Percentiles rank a stretch among this genome's conserved stretches.
Evolutionary conservation across 768 basidiomycete species (phyloP).

Genomic region (Suillus subaureus): DNA sequence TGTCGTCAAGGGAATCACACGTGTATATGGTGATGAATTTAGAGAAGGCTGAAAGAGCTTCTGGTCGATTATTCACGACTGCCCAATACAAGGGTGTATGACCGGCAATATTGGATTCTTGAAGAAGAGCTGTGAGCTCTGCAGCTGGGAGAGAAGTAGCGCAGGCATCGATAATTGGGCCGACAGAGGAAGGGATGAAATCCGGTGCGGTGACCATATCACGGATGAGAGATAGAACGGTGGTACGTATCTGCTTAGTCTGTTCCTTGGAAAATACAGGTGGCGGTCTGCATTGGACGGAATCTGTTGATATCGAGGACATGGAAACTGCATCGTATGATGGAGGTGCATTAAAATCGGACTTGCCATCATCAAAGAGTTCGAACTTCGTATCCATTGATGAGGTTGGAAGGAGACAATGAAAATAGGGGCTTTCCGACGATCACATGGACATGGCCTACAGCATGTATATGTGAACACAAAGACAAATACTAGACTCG

Average conservation of each 20-base stretch:
- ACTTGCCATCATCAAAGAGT: not conserved
- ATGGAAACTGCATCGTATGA: not conserved
- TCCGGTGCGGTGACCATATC: not conserved
- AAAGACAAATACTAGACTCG: not conserved
- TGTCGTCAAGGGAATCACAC: not conserved
- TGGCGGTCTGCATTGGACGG: not conserved
- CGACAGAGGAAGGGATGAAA: not conserved
- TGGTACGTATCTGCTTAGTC: not conserved
- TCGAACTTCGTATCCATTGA: not conserved
- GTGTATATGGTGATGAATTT: not conserved
- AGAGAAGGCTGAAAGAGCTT: not conserved
- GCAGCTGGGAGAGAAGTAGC: not conserved
- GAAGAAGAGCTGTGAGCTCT: not conserved
- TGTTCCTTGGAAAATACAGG: not conserved
- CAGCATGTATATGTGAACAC: not conserved
- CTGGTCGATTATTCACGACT: not conserved
- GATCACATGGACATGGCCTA: not conserved
- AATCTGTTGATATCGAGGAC: not conserved
- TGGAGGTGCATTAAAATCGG: not conserved
- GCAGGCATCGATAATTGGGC: not conserved
- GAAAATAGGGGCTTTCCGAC: not conserved
- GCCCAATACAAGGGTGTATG: constrained; percentile 2
- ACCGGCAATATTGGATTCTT: not conserved
- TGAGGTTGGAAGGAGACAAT: not conserved
- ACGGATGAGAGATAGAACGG: constrained; percentile 5